phyloP scores from a whole-genome alignment of 2,329 filamentous ascomycete species.

The Dactylellina sp. region DNA sequence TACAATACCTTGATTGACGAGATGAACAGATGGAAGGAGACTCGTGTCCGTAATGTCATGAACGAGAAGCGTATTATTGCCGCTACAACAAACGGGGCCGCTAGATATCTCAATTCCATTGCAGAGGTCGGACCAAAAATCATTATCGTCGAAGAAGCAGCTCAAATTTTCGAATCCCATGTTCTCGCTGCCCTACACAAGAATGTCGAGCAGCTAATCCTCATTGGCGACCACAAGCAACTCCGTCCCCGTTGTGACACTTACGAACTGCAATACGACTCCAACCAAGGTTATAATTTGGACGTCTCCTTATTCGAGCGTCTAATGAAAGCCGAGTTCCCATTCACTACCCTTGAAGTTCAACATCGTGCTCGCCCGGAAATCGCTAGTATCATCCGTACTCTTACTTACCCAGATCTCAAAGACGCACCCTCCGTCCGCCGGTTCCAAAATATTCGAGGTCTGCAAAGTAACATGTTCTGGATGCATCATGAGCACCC shows the following conservation, averaged over 20 bases:
- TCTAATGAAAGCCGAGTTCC: constrained; percentile 70
- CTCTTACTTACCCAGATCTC: constrained; percentile 73
- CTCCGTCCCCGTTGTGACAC: constrained; percentile 75
- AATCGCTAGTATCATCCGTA: constrained; percentile 71
- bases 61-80: constrained; percentile 72
- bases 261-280: constrained; percentile 72
- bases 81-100: constrained; percentile 78
- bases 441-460: constrained; percentile 67
- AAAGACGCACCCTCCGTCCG: constrained; percentile 69
- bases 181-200: constrained; percentile 72
- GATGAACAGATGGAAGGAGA: constrained; percentile 66
- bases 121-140: constrained; percentile 70
- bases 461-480: constrained; percentile 71
- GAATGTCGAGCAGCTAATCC: constrained; percentile 72
- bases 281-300: constrained; percentile 74
- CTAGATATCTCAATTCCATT: constrained; percentile 71
- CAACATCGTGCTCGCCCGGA: constrained; percentile 78
- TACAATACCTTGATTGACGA: constrained; percentile 66
- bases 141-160: constrained; percentile 77
- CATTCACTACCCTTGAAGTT: constrained; percentile 69
- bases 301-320: constrained; percentile 76
- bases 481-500: constrained; percentile 74
- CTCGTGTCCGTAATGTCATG: constrained; percentile 65
- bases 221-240: constrained; percentile 81
- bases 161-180: constrained; percentile 78